A percentile compares a stretch with the other conserved stretches of the same genome.
These are phyloP conservation scores for Termitomyces sp. DNA, from an alignment of 768 basidiomycete species.

Conservation along the genomic window DNA sequence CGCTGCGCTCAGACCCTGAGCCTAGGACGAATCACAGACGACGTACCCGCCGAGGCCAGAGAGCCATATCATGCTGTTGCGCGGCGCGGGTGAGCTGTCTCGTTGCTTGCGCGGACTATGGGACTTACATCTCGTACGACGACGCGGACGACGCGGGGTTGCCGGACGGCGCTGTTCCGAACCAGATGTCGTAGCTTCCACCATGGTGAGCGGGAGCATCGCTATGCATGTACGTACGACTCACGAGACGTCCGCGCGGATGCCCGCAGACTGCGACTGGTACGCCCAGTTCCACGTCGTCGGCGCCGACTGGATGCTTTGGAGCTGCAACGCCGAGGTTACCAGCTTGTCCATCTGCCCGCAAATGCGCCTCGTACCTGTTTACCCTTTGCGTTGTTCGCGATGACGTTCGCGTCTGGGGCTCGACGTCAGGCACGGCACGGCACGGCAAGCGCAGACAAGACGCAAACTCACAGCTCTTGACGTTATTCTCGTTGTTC, in stretches of 20 bases:
- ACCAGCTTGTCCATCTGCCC: too few relatives aligned
- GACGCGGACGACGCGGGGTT: constrained; percentile 40
- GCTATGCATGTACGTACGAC: too few relatives aligned
- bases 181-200: constrained; percentile 49
- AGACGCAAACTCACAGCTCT: constrained; percentile 42
- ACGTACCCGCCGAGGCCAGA: constrained; percentile 48
- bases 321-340: too few relatives aligned
- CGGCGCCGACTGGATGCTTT: constrained; percentile 36
- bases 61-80: constrained; percentile 53
- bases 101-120: not conserved
- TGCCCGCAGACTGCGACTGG: constrained; percentile 31
- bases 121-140: constrained; percentile 45
- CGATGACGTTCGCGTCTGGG: constrained; percentile 46
- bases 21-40: not conserved
- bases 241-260: constrained; percentile 51
- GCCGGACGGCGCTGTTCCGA: constrained; percentile 36
- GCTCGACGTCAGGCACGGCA: not conserved
- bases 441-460: too few relatives aligned
- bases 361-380: constrained; percentile 23
- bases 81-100: not conserved
- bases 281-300: constrained; percentile 50
- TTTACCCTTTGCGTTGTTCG: constrained; percentile 41
- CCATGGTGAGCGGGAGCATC: not conserved
- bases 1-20: not conserved
- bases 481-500: constrained; percentile 43